Evolutionary conservation across 495 filamentous ascomycete species (phyloP), one percentile per base, ranked within the genome.

Genomic region (Chaetomium cochliodes): DNA sequence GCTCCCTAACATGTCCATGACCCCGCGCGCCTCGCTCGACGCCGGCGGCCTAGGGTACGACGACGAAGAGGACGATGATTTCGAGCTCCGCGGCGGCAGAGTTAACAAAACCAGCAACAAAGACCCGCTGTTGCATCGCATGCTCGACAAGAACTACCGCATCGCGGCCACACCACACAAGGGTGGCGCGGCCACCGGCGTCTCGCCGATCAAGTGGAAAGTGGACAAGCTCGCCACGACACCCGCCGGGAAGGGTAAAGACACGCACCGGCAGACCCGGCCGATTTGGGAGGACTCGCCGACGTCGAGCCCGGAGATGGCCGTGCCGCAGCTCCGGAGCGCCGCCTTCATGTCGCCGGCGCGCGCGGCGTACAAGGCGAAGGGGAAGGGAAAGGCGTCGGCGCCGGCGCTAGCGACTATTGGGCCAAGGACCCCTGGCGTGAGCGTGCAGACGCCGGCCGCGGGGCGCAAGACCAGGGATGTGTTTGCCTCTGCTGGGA

Each of bases 101-200:
- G 25, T 12, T 20, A 52, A 52, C 50, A 52, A 28, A 0, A 52
- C 28, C 20, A 78, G 77, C 67, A 70, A 79, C 64, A 80, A 79
- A 25, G 92, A 96, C 72, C 86, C 88, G 1, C 82, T 98, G 8
- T 80, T 98, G 13, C 94, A 98, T 73, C 89, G 89, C 63, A 81
- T 98, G 42, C 85, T 92, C 9, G 91, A 97, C 78, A 97, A 94
- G 73, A 97, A 89, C 50, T 98, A 96, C 76, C 90, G 96, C 33
- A 78, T 98, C 1, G 90, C 92, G 78, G 92, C 94, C 15, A 98
- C 94, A 11, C 96, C 94, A 0, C 87, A 91, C 57, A 90, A 80
- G 61, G 66, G 64, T 22, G 55, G 28, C 16, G 67, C 58, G 28
- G 66, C 53, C 30, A 69, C 67, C 26, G 65, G 62, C 37, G 49